These are phyloP conservation scores for Kwoniella dendrophila DNA, from an alignment of 768 basidiomycete genomes.

Conservation along the genomic window DNA sequence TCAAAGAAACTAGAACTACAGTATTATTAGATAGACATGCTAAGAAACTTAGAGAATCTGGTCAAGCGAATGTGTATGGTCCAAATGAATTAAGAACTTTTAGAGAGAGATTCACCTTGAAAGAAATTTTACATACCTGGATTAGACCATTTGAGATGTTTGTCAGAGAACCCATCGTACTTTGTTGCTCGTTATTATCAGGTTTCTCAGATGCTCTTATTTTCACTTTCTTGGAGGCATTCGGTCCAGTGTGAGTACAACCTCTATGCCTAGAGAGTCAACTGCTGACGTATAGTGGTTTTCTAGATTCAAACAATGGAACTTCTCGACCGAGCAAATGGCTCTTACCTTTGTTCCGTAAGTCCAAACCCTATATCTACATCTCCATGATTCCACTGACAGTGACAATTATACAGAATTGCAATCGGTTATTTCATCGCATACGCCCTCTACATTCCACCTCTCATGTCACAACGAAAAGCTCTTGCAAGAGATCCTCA, in stretches of 20 bases:
- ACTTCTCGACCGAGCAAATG: conserved; percentile 39
- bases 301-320: conserved; percentile 39
- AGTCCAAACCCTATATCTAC: background rate
- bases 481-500: conserved; percentile 29
- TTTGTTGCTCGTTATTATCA: conserved; percentile 47
- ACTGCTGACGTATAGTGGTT: no score
- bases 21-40: conserved; percentile 44
- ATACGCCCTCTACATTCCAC: conserved; percentile 37
- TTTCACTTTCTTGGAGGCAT: conserved; percentile 53
- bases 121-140: conserved; percentile 34
- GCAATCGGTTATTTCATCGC: conserved; percentile 50
- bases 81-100: conserved; percentile 39
- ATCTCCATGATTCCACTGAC: background rate
- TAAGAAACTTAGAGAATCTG: conserved; percentile 29
- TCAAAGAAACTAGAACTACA: conserved; percentile 49
- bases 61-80: conserved; percentile 45
- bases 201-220: conserved; percentile 54
- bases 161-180: conserved; percentile 50
- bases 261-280: background rate
- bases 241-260: conserved; percentile 32
- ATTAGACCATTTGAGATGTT: conserved; percentile 49
- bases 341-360: conserved; percentile 49
- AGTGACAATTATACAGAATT: conserved; percentile 21
- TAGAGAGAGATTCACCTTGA: conserved; percentile 30
- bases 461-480: conserved; percentile 31